Percentiles rank a stretch among this genome's conserved stretches.
phyloP scores from a whole-genome alignment of 2,329 filamentous ascomycete genomes.

The Neobulgaria alba region DNA sequence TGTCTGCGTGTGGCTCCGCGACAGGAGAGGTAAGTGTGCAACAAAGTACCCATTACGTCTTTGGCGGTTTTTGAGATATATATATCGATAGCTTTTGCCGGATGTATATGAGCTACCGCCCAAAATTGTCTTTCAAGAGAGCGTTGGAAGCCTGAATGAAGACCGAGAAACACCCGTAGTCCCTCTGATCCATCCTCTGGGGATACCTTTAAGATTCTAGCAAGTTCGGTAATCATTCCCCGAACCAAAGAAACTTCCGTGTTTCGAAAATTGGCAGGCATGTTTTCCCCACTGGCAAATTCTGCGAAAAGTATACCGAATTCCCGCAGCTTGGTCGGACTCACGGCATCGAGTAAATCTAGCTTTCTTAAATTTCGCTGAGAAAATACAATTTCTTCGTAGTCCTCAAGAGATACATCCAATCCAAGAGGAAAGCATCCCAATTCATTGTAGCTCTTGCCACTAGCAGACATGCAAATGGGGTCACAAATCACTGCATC shows the following conservation, averaged over 20 bases:
- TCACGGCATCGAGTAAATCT: constrained; percentile 28
- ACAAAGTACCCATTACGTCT: constrained; percentile 34
- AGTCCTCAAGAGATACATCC: constrained; percentile 33
- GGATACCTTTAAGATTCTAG: constrained; percentile 10
- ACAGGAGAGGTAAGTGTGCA: constrained; percentile 38
- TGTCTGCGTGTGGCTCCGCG: constrained; percentile 33
- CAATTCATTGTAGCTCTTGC: constrained; percentile 31
- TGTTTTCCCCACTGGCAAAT: constrained; percentile 21
- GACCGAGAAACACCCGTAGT: constrained; percentile 27
- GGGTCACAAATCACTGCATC: constrained; percentile 5
- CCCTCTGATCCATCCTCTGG: constrained; percentile 26
- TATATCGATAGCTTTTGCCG: constrained; percentile 25
- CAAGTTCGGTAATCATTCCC: too few relatives aligned
- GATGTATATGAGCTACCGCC: constrained; percentile 30
- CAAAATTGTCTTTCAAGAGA: constrained; percentile 32
- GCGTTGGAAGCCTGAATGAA: constrained; percentile 35
- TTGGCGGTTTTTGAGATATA: constrained; percentile 35
- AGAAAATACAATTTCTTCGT: constrained; percentile 35
- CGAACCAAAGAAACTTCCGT: constrained; percentile 14
- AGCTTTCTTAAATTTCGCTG: constrained; percentile 35
- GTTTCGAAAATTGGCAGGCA: constrained; percentile 12
- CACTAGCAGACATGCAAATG: constrained; percentile 28
- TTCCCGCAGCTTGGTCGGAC: constrained; percentile 12
- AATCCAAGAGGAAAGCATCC: constrained; percentile 41
- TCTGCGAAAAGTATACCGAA: constrained; percentile 18